Conservation (phyloP, 305 asterid species). For the Fraxinus ornus region DNA sequence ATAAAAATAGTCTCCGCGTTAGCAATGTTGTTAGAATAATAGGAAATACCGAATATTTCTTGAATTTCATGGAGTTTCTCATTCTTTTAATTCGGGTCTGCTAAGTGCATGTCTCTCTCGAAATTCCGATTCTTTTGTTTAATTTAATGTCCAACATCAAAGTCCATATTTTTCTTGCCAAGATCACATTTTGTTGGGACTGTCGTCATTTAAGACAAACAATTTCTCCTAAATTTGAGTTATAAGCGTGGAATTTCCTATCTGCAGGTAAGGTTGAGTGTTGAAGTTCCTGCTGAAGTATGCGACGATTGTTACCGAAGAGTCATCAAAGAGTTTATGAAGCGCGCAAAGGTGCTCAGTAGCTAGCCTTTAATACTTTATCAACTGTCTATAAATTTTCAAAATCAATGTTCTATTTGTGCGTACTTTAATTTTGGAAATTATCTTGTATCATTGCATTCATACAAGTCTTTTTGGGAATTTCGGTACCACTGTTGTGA, state of each 20-base stretch:
- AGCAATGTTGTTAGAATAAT: neutral
- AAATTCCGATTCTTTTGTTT: neutral
- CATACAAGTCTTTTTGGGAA: neutral
- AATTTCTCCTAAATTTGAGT: neutral
- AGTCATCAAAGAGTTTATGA: slow-evolving; percentile 66
- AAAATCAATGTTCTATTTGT: neutral
- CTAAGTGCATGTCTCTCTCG: neutral
- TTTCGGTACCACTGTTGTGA: neutral
- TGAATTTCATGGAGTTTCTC: neutral
- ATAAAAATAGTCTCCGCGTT: neutral
- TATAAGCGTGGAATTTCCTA: neutral
- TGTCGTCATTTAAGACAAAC: neutral
- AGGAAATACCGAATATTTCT: neutral
- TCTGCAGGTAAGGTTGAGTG: slow-evolving; percentile 72
- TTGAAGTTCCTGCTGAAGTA: slow-evolving; percentile 80
- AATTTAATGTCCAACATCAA: neutral
- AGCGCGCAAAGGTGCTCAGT: slow-evolving; percentile 63
- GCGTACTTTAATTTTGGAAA: neutral
- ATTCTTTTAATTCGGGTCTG: neutral
- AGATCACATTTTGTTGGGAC: neutral
- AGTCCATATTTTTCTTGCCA: slow-evolving; percentile 8
- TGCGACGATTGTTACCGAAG: slow-evolving; percentile 78
- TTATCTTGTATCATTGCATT: neutral
- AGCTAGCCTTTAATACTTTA: neutral
- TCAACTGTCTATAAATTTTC: neutral